Percentiles rank a stretch among this genome's conserved stretches.
Conservation (phyloP, 768 basidiomycete species). For the Pleurotus salmoneostramineus region DNA sequence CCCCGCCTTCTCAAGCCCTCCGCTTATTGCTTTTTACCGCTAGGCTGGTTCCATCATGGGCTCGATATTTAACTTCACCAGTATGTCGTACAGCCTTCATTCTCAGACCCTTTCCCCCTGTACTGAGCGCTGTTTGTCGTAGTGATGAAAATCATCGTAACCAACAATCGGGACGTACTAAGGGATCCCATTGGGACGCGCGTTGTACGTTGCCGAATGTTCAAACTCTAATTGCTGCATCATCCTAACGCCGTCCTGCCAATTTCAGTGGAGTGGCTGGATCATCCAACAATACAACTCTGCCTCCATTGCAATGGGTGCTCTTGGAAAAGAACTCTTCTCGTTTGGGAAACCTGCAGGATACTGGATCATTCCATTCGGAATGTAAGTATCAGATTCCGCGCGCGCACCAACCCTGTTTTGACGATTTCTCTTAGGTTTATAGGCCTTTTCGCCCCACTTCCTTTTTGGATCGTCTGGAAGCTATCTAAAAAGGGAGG, state of each 20-base stretch:
- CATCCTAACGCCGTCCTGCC: neutral
- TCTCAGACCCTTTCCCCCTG: neutral
- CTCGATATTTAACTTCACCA: slow-evolving; percentile 48
- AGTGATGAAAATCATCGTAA: slow-evolving; percentile 49
- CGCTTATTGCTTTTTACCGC: neutral
- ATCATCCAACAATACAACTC: slow-evolving; percentile 50
- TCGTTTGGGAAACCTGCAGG: slow-evolving; percentile 40
- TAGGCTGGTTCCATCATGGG: slow-evolving; percentile 44
- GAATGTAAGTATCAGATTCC: slow-evolving; percentile 28
- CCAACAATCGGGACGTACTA: slow-evolving; percentile 39
- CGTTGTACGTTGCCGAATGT: slow-evolving; percentile 25
- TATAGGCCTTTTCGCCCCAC: slow-evolving; percentile 43
- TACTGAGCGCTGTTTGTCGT: neutral
- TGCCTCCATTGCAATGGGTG: slow-evolving; percentile 52
- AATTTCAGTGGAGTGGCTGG: slow-evolving; percentile 45
- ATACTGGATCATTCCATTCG: slow-evolving; percentile 40
- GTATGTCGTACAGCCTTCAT: slow-evolving; percentile 20
- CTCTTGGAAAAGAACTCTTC: slow-evolving; percentile 49
- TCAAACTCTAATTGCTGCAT: neutral
- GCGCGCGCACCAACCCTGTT: neutral
- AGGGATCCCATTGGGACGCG: slow-evolving; percentile 46
- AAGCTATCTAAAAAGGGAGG: slow-evolving; percentile 29
- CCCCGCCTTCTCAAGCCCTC: neutral
- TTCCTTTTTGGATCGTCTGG: slow-evolving; percentile 46
- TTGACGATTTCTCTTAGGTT: slow-evolving; percentile 17